These are phyloP conservation scores for Penicillium hordei DNA, from an alignment of 2,329 filamentous ascomycete species.

Conservation along the genomic window DNA sequence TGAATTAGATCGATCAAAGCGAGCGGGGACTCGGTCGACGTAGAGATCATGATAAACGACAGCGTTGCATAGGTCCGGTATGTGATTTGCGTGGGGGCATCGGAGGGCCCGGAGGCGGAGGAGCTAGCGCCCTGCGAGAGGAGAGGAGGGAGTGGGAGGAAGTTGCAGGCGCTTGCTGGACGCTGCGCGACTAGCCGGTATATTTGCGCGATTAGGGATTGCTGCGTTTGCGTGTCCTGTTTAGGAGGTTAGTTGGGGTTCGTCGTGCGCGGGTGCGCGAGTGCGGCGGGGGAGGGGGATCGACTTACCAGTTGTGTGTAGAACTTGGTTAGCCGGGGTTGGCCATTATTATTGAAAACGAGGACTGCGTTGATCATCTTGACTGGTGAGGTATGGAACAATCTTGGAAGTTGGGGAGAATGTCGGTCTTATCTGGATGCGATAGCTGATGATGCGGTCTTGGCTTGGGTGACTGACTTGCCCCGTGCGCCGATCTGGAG, in stretches of 20 bases:
- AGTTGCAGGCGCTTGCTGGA: conserved; percentile 91
- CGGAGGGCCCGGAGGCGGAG: conserved; percentile 64
- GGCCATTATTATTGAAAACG: conserved; percentile 97
- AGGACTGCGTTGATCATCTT: conserved; percentile 97
- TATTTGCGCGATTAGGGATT: conserved; percentile 94
- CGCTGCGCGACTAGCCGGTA: conserved; percentile 93
- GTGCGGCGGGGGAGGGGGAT: background rate
- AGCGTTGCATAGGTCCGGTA: conserved; percentile 98
- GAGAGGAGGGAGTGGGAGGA: conserved; percentile 75
- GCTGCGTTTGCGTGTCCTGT: conserved; percentile 95
- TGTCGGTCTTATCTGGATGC: conserved; percentile 15
- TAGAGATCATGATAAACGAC: conserved; percentile 97
- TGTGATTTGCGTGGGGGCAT: conserved; percentile 90
- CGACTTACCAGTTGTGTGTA: conserved; percentile 84
- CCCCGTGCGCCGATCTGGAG: conserved; percentile 25
- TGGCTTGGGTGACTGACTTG: conserved; percentile 10
- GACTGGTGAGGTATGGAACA: background rate
- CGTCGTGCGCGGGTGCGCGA: background rate
- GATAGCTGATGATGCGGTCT: conserved; percentile 13
- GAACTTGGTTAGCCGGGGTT: conserved; percentile 96
- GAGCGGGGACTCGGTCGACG: conserved; percentile 91
- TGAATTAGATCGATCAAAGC: conserved; percentile 96
- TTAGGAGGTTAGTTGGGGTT: conserved; percentile 9
- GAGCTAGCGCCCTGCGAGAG: conserved; percentile 54
- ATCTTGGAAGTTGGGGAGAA: background rate